Evolutionary conservation across 1,284 basidiomycete genomes (phyloP), one percentile per base, ranked within the genome.

Genomic region (Rhizoctonia solani): DNA sequence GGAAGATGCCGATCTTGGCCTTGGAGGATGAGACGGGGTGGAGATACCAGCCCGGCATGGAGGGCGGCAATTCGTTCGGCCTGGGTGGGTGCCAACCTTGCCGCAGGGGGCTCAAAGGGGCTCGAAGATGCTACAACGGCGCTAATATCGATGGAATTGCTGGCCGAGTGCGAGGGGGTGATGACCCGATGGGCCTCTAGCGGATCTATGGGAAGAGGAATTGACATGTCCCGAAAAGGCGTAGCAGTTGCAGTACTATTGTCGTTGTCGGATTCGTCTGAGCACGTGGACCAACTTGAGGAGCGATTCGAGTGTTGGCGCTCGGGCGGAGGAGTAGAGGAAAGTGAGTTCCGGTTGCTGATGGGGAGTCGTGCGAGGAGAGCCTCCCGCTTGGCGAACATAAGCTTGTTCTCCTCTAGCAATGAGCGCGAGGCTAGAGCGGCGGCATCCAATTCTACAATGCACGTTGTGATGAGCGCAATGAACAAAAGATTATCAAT

Each of bases 351-450:
- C 3, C 46, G 29, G 9, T 30, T 44, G 4, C 30, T 25, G 6
- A 61, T 50, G 1, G 58, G 58, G 19, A 61, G 21, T 1, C 58
- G 58, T 8, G 58, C 58, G 11, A 61, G 46, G 16, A 61, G 32
- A 4, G 58, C 58, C 34, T 61, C 58, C 11, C 58, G 58, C 14
- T 61, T 49, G 8, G 58, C 58, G 29, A 49, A 61, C 58, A 61
- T 61, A n/a, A 49, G 46, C 47, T 50, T 61, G 58, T 61, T 61
- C 46, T 61, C 58, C 34, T 61, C 58, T 3, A 61, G 23, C 34
- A 61, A 47, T 32, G 58, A 61, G 6, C 58, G 29, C 29, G 58
- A 50, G 19, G 58, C 58, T 1, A 61, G 46, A 1, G 58, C 58
- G 27, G 58, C 58, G 1, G 58, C 44, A 8, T 61, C 58, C 23